Base-by-base conservation (phyloP, 805 yeast species). In the Starmerella bombicola region DNA sequence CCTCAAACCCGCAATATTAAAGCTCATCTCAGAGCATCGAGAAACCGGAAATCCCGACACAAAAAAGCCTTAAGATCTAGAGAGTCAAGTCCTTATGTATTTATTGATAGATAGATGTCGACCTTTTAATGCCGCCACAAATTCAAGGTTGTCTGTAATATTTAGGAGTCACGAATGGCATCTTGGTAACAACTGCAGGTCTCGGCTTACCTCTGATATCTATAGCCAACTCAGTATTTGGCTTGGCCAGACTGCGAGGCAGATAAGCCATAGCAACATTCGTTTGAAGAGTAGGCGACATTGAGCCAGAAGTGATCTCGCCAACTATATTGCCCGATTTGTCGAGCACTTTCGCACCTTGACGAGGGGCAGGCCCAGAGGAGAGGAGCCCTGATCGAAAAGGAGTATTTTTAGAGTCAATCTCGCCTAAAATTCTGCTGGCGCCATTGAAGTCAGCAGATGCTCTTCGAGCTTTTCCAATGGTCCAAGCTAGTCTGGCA, bases 181-280 rank as follows among this genome's bases (percentile, higher is more conserved):
- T 68, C 59, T 81, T 82, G 23, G 75, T 65, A n/a, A 88, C 72
- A 22, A 58, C 67, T 4, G 84, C 95, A 25, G 78, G 78, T 57
- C 86, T 76, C 52, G 68, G 61, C 57, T 85, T 86, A 51, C 88
- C 91, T 59, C 97, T 75, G 41, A 88, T 79, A 52, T 82, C 80
- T 38, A 86, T 76, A 41, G 73, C 58, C 20, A 86, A 67, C 41
- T 70, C 65, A 5, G 86, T 75, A 3, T 94, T 96, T 16, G 71
- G 65, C 64, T 88, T 91, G 50, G 73, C 71, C 52, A 65, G 68
- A 2, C 73, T 75, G 54, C 81, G 76, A 46, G 80, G 70, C 21
- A 91, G 70, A 61, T 83, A 91, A 8, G 80, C 95, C 71, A 86
- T 95, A 18, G 93, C 95, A 42, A 91, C 79, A 56, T 91, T 91